Evolutionary conservation across 495 filamentous ascomycete genomes (phyloP).

Genomic region (Penicillium herquei): DNA sequence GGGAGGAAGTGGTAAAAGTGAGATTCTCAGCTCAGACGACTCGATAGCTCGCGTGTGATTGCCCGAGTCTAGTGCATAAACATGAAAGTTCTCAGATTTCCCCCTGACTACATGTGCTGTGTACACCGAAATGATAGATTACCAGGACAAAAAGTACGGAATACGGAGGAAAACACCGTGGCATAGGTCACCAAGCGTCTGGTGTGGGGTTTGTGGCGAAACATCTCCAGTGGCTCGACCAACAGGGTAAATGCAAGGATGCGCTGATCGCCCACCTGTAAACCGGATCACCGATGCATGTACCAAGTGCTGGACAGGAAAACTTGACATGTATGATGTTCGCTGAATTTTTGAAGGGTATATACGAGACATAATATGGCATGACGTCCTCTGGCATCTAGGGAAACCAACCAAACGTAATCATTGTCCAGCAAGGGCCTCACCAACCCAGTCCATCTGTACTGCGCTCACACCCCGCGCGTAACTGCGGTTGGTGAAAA

Average conservation of each 20-base stretch:
- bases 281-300: not conserved
- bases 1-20: not conserved
- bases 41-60: slow-evolving; percentile 25
- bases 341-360: slow-evolving; percentile 12
- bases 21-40: slow-evolving; percentile 6
- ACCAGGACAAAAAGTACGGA: too few relatives aligned
- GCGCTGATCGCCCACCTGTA: slow-evolving; percentile 5
- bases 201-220: slow-evolving; percentile 19
- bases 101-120: not conserved
- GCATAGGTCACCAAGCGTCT: slow-evolving; percentile 1
- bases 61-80: not conserved
- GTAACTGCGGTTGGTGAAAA: slow-evolving; percentile 90
- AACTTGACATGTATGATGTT: not conserved
- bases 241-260: slow-evolving; percentile 9
- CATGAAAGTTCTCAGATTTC: not conserved
- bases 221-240: not conserved
- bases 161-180: too few relatives aligned
- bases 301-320: not conserved
- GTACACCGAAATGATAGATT: not conserved
- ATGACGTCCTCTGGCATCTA: not conserved
- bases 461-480: slow-evolving; percentile 84
- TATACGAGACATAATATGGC: slow-evolving; percentile 13
- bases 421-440: slow-evolving; percentile 52
- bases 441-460: slow-evolving; percentile 82
- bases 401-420: not conserved